A percentile compares a stretch with the other conserved stretches of the same genome.
Conservation (phyloP, 2,329 filamentous ascomycete genomes). For the Mycosphaerella arachidis region DNA sequence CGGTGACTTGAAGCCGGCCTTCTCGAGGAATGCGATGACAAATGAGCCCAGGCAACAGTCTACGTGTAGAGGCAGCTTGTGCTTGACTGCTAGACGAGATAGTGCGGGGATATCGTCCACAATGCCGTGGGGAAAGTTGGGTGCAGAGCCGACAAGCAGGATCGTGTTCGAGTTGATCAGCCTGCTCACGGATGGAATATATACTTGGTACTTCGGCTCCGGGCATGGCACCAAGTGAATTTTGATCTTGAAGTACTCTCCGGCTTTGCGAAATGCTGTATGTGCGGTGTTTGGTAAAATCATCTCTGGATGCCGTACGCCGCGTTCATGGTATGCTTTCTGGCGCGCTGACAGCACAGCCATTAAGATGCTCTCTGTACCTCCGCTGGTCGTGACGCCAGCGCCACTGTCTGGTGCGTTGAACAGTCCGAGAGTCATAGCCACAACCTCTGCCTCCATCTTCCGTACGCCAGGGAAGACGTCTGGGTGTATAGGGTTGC, state of each 20-base stretch:
- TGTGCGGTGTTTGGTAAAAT: constrained; percentile 93
- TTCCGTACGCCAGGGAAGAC: constrained; percentile 97
- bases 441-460: constrained; percentile 98
- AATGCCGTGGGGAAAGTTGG: constrained; percentile 97
- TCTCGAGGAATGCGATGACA: constrained; percentile 83
- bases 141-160: constrained; percentile 86
- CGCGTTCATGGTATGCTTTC: constrained; percentile 78
- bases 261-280: constrained; percentile 93
- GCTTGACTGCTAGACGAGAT: constrained; percentile 73
- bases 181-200: constrained; percentile 70
- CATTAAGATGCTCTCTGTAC: constrained; percentile 96
- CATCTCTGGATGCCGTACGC: constrained; percentile 93
- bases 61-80: constrained; percentile 83
- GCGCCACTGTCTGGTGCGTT: constrained; percentile 80
- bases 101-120: constrained; percentile 89
- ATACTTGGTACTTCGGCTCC: constrained; percentile 77
- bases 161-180: constrained; percentile 93
- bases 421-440: constrained; percentile 79
- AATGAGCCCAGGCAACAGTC: constrained; percentile 98
- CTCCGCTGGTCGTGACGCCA: constrained; percentile 85
- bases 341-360: constrained; percentile 86
- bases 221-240: constrained; percentile 83
- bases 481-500: constrained; percentile 96
- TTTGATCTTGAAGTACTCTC: constrained; percentile 95
- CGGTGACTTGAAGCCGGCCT: constrained; percentile 84